Evolutionary conservation across 225 moss, liverwort and hornwort species (phyloP), one percentile per base, ranked within the genome.

Genomic region (Anthoceros angustus): DNA sequence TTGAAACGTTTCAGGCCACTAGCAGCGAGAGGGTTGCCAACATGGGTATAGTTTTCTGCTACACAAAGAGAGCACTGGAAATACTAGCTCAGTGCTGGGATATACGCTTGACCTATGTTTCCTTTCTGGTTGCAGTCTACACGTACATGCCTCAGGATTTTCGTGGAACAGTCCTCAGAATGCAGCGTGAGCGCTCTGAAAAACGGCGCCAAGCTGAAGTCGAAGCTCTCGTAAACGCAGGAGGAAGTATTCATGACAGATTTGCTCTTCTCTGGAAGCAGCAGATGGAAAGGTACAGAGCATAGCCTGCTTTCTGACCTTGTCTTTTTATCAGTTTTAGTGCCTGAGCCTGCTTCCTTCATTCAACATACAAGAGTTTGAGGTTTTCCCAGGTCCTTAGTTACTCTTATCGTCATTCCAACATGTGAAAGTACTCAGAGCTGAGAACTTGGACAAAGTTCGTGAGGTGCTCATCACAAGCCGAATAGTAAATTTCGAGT

Each of bases 121-220:
- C 23, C 16, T 5, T 12, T 7, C 7, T 25, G 64, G 32, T 39
- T 82, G 76, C 86, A 95, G 95, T 98, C 73, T 88, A 92, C 70
- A 87, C 92, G 9, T 98, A 92, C 73, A 92, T 98, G 98, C 98
- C 98, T 67, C 98, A 98, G 79, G 98, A 98, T 72, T 98, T 98
- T 68, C 88, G 92, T 66, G 67, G 77, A 70, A 65, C 79, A 15
- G 73, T 89, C 60, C 68, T 98, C 50, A 92, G 87, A 78, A 91
- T 92, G 67, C 89, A 92, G 72, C 86, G 98, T 67, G 98, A 92
- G 69, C 79, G 98, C 64, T 98, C 98, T 42, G 92, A 98, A 72
- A 98, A 72, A 62, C 80, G 62, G 71, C 84, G 88, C 60, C 87
- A 89, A 80, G 78, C 77, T 65, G 88, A 98, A 77, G 87, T 98